Base-by-base conservation (phyloP, 2,329 filamentous ascomycete species). In the Fusarium robinianum region DNA sequence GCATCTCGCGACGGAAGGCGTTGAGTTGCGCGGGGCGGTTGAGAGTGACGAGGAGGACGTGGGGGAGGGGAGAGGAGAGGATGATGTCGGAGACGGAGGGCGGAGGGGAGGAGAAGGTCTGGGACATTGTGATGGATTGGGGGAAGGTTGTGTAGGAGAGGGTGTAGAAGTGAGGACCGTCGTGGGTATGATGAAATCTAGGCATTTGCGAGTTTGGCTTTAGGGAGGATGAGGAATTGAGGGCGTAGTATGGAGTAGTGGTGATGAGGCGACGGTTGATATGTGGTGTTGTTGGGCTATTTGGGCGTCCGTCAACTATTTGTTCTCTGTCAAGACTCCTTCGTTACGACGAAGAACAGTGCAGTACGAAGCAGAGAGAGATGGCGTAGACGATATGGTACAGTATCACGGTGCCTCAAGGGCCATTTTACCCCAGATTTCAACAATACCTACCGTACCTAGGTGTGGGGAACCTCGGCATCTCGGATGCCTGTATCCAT, bases 1-100 rank as follows among this genome's bases (percentile, higher is more conserved):
- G 78, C 60, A 73, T 71, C 4, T 68, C 60, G 2, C 68, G 66
- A 6, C 69, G 72, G 58, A 85, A 73, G 37, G 78, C 74, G 66
- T 85, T 85, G 59, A 84, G 78, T 45, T 76, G 71, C 21, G 67
- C 60, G 5, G 81, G 78, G 0, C 80, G 78, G 66, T 81, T 77
- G 62, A 85, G 73, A 2, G 80, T 83, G 19, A 83, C 73, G 30
- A 84, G 74, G 7, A 85, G 71, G 35, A 83, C 67, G 57, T 80
- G 74, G 3, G 75, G 73, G 0, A 60, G 58, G 0, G 82, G 81
- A 51, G 78, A 81, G 25, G 74, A 68, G 46, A 81, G 34, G 43
- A 72, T 21, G 12, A 67, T 66, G 53, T 75, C 56, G 0, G 67
- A 63, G 9, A 77, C 70, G 1, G 61, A 12, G 0, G 75, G 76